Evolutionary conservation across 208 protist genomes (phyloP).

Genomic region (Trypanosoma cruzi): DNA sequence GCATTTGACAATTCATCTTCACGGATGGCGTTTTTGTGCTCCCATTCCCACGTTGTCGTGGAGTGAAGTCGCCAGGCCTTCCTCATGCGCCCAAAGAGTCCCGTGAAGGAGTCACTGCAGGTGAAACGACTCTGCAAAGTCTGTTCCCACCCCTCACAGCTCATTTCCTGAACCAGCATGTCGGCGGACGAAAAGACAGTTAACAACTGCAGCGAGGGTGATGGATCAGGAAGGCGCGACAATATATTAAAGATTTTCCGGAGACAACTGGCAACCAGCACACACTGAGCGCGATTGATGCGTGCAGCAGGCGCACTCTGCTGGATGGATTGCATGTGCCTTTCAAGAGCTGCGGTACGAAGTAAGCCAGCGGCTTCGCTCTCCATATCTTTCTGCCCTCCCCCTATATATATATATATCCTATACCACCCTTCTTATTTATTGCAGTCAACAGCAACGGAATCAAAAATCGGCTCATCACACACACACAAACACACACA

Average conservation of each 20-base stretch:
- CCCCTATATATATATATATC: background rate
- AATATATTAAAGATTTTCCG: constrained; percentile 19
- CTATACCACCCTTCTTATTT: too few relatives aligned
- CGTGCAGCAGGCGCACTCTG: constrained; percentile 2
- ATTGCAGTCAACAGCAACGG: too few relatives aligned
- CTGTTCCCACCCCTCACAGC: constrained; percentile 32
- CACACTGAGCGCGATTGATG: constrained; percentile 37
- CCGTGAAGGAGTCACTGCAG: constrained; percentile 41
- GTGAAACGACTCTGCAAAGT: constrained; percentile 52
- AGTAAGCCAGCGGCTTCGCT: background rate
- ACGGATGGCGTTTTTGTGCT: constrained; percentile 34
- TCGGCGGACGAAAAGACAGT: constrained; percentile 30
- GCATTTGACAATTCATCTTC: constrained; percentile 41
- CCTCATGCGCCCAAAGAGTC: constrained; percentile 42
- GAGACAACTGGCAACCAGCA: constrained; percentile 18
- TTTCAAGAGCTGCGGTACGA: background rate
- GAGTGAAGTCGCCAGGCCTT: constrained; percentile 66
- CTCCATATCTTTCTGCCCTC: constrained; percentile 2
- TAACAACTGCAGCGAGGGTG: constrained; percentile 30
- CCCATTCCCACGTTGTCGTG: constrained; percentile 37
- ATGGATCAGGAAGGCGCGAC: constrained; percentile 8
- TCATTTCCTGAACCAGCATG: constrained; percentile 27
- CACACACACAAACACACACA: background rate
- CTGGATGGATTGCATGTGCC: constrained; percentile 15
- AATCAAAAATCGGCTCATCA: too few relatives aligned